phyloP scores from a whole-genome alignment of 2,329 filamentous ascomycete genomes.

The Fusarium subtropicale region DNA sequence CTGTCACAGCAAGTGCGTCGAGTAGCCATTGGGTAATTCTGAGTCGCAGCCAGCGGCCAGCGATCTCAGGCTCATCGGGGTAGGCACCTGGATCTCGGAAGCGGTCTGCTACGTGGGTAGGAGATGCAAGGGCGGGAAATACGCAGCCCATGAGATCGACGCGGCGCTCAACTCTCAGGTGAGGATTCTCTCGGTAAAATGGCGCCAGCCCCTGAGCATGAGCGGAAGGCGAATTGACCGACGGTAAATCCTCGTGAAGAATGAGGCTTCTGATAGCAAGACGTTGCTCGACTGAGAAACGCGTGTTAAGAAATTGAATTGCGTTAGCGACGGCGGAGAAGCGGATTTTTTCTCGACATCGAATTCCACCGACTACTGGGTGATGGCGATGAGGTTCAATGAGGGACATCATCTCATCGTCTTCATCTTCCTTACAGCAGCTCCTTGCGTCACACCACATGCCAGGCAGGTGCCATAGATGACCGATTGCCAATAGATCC shows the following conservation, averaged over 20 bases:
- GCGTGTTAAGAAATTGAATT: conserved; percentile 15
- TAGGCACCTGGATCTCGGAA: not conserved
- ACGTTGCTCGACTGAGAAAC: not conserved
- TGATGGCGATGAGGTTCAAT: too few species aligned
- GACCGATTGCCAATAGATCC: accelerated
- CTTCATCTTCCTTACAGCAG: accelerated
- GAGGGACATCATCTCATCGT: too few species aligned
- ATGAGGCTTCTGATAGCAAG: not conserved
- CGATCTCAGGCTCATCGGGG: too few species aligned
- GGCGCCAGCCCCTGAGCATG: conserved; percentile 5
- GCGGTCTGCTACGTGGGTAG: accelerated
- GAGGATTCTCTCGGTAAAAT: conserved; percentile 25
- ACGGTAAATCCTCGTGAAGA: conserved; percentile 8
- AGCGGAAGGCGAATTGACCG: not conserved
- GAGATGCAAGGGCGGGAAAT: accelerated
- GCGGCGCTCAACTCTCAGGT: conserved; percentile 11
- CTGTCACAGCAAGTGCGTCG: not conserved
- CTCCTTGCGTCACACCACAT: not conserved
- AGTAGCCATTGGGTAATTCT: conserved; percentile 6
- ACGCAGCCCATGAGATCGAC: not conserved
- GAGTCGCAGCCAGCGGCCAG: accelerated
- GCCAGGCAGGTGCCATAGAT: not conserved
- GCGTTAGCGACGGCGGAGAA: conserved; percentile 28
- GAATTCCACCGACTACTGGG: not conserved
- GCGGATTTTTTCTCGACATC: conserved; percentile 10